Evolutionary conservation across 768 basidiomycete species (phyloP).

Genomic region (Tylopilus intermedius): DNA sequence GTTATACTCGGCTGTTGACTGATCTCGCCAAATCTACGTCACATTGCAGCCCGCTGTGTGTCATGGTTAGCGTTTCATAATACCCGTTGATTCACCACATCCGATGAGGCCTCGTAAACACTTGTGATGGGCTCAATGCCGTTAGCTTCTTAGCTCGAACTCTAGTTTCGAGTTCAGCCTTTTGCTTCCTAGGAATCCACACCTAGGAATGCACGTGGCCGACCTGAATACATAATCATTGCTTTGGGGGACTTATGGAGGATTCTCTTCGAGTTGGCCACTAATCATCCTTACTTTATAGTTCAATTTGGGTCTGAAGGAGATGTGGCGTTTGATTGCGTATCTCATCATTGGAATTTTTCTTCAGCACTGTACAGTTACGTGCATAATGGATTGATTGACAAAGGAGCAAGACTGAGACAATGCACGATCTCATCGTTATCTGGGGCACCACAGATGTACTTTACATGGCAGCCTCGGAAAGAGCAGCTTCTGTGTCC

Average conservation of each 20-base stretch:
- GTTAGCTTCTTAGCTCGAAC: neutral
- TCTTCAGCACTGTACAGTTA: neutral
- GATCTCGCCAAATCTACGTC: conserved; percentile 15
- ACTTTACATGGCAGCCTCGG: conserved; percentile 10
- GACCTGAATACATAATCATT: conserved; percentile 1
- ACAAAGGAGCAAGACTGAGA: neutral
- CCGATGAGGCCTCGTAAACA: conserved; percentile 15
- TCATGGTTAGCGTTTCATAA: conserved; percentile 18
- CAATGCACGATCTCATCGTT: conserved; percentile 1
- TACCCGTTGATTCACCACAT: conserved; percentile 22
- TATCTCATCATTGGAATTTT: neutral
- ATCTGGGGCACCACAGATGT: neutral
- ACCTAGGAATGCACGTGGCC: conserved; percentile 1
- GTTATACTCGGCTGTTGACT: conserved; percentile 5
- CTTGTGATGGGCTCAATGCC: neutral
- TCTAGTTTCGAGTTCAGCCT: neutral
- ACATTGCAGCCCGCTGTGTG: conserved; percentile 13
- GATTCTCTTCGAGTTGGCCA: conserved; percentile 1
- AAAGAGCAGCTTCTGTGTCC: conserved; percentile 27
- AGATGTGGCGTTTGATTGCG: conserved; percentile 24
- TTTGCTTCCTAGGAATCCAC: neutral
- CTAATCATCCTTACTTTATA: neutral
- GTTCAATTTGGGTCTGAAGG: conserved; percentile 15
- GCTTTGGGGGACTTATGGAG: neutral
- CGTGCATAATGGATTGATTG: neutral